A percentile compares a stretch with the other conserved stretches of the same genome.
phyloP scores from a whole-genome alignment of 148 eudicot species.

The Fallopia convolvulus region DNA sequence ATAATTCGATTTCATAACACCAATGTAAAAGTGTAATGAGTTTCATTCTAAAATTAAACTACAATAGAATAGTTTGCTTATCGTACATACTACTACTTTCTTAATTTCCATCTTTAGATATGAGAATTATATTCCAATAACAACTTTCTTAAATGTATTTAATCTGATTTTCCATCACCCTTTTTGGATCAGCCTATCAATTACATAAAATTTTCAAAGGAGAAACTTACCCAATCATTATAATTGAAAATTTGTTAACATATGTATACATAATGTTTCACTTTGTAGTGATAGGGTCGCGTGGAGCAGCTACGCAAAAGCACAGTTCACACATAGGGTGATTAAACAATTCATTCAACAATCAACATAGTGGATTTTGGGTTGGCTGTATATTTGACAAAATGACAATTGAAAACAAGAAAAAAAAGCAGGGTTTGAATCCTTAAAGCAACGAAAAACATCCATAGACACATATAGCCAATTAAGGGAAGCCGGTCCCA shows the following conservation, averaged over 20 bases:
- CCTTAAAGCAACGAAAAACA: slow-evolving; percentile 9
- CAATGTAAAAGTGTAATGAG: too few relatives aligned
- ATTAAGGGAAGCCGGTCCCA: not conserved
- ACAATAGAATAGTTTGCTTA: too few relatives aligned
- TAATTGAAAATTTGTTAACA: not conserved
- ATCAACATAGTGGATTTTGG: not conserved
- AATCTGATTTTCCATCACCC: too few relatives aligned
- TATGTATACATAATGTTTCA: not conserved
- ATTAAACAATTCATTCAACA: not conserved
- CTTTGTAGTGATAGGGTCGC: not conserved
- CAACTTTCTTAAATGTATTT: too few relatives aligned
- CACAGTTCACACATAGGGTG: not conserved
- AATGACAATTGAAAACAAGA: slow-evolving; percentile 1
- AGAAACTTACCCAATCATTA: not conserved
- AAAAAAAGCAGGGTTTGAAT: not conserved
- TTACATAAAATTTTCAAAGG: not conserved
- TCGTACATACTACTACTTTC: too few relatives aligned
- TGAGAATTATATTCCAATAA: too few relatives aligned
- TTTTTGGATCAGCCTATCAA: too few relatives aligned
- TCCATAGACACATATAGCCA: slow-evolving; percentile 1
- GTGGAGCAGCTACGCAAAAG: slow-evolving; percentile 7
- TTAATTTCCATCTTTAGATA: too few relatives aligned
- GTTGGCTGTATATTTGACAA: slow-evolving; percentile 1
- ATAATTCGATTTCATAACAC: too few relatives aligned
- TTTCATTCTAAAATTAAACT: too few relatives aligned